Evolutionary conservation across 176 grass and related monocot genomes (phyloP).

Genomic region (Echinochloa phyllopogon): DNA sequence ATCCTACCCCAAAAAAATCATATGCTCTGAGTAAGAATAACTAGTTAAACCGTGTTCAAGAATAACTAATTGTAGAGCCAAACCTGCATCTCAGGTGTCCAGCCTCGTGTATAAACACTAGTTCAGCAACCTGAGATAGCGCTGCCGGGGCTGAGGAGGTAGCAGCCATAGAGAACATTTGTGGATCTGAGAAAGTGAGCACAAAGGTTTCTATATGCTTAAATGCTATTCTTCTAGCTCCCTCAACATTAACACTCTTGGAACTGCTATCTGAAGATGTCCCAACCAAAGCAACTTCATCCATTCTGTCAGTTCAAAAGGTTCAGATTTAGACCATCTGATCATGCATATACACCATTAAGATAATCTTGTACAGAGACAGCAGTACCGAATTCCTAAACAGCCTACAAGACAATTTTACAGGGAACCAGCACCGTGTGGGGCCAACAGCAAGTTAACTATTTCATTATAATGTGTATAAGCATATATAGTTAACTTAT

Average conservation of each 20-base stretch:
- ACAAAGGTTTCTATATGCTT: conserved; percentile 97
- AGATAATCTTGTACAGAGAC: conserved; percentile 26
- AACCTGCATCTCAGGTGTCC: conserved; percentile 99
- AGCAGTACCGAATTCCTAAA: conserved; percentile 1
- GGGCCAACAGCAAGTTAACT: conserved; percentile 10
- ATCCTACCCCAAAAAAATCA: not conserved
- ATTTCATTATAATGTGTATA: not conserved
- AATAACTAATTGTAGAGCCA: conserved; percentile 29
- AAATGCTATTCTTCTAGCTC: conserved; percentile 96
- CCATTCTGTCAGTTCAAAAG: conserved; percentile 75
- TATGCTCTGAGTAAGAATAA: not conserved
- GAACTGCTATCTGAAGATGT: conserved; percentile 75
- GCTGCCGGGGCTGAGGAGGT: conserved; percentile 74
- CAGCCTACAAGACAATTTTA: not conserved
- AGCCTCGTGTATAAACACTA: conserved; percentile 93
- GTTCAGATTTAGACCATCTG: conserved; percentile 29
- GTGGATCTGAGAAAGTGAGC: conserved; percentile 86
- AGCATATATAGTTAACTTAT: not conserved
- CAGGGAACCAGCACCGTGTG: not conserved
- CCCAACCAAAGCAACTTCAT: conserved; percentile 79
- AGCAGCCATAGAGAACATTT: conserved; percentile 70
- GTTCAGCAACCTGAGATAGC: conserved; percentile 77
- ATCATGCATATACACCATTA: conserved; percentile 28
- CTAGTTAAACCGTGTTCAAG: not conserved
- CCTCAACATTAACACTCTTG: conserved; percentile 82